Conservation (phyloP, 176 grass and related monocot species). For the sorghum (Sorghum bicolor) region Sorghum_bicolor_NCBIv3 NC_012878.2:49010001-49010500, state of each 20-base stretch:
- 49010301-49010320: background rate
- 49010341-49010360: background rate
- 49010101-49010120: constrained; percentile 18
- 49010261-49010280: constrained; percentile 99
- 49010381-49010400: constrained; percentile 13
- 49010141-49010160: background rate
- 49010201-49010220: constrained; percentile 79
- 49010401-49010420: background rate
- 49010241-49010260: constrained; percentile 91
- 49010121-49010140: background rate
- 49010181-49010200: constrained; percentile 72
- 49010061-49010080: constrained; percentile 71
- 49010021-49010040: constrained; percentile 87
- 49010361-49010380: background rate
- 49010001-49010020: constrained; percentile 92
- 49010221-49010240: constrained; percentile 76
- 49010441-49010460: constrained; percentile 10
- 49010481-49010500: background rate
- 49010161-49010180: background rate
- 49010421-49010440: constrained; percentile 2
- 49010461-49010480: background rate
- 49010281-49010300: constrained; percentile 59
- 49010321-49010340: background rate
- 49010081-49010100: constrained; percentile 77
- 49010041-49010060: constrained; percentile 97